These are phyloP conservation scores for Paxillus involutus DNA, from an alignment of 768 basidiomycete species.

Conservation along the genomic window DNA sequence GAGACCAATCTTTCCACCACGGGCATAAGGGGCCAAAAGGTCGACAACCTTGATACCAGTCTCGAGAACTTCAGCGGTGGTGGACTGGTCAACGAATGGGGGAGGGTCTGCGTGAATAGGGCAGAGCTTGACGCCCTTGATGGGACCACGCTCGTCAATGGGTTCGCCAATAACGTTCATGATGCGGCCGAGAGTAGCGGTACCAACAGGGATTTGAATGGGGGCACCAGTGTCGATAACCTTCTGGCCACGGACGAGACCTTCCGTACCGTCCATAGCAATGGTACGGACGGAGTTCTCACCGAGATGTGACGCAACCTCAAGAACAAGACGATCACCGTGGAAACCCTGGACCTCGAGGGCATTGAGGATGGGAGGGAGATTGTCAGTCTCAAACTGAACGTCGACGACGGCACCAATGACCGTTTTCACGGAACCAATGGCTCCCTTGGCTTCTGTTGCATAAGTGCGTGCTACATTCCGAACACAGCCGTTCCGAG, in stretches of 20 bases:
- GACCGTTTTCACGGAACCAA: constrained; percentile 93
- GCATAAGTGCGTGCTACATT: constrained; percentile 80
- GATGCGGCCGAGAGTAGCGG: constrained; percentile 94
- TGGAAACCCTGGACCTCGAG: constrained; percentile 95
- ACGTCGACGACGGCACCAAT: constrained; percentile 99
- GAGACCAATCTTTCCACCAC: constrained; percentile 99
- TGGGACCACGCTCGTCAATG: constrained; percentile 99
- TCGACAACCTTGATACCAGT: constrained; percentile 99
- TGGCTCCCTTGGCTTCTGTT: constrained; percentile 74
- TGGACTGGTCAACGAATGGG: constrained; percentile 97
- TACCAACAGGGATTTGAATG: constrained; percentile 96
- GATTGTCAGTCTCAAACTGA: constrained; percentile 87
- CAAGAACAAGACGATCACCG: constrained; percentile 96
- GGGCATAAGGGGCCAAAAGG: constrained; percentile 97
- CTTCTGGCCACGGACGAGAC: constrained; percentile 98
- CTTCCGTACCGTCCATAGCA: constrained; percentile 99
- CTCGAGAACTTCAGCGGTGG: constrained; percentile 97
- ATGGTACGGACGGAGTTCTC: constrained; percentile 99
- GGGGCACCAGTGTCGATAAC: constrained; percentile 96
- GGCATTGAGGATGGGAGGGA: constrained; percentile 98
- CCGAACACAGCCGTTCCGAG: constrained; percentile 2
- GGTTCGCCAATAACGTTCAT: constrained; percentile 99
- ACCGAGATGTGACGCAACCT: constrained; percentile 97
- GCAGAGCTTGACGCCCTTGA: constrained; percentile 88
- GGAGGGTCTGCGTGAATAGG: constrained; percentile 99